phyloP scores from a whole-genome alignment of 371 early-diverging fungal species.

The Rhizopus sp. region DNA sequence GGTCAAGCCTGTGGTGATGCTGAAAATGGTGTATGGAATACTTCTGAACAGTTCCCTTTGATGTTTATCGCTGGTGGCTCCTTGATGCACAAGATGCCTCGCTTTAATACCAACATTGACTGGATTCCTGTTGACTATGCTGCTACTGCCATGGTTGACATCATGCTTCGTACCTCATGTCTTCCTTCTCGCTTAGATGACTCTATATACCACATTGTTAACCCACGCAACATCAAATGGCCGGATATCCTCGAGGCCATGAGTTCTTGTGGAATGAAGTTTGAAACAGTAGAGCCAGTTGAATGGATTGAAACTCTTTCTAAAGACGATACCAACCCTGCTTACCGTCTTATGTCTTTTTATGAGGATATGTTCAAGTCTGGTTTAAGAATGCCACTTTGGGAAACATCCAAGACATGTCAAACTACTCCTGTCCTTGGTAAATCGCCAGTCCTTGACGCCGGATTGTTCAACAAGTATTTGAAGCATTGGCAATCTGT shows the following conservation, averaged over 20 bases:
- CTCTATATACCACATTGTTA: conserved; percentile 40
- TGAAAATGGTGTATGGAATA: conserved; percentile 45
- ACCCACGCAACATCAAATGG: conserved; percentile 30
- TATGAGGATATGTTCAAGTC: conserved; percentile 27
- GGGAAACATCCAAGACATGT: conserved; percentile 23
- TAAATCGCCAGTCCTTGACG: conserved; percentile 15
- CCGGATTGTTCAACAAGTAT: conserved; percentile 14
- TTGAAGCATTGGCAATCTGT: conserved; percentile 22
- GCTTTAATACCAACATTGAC: conserved; percentile 25
- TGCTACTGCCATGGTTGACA: conserved; percentile 30
- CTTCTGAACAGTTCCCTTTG: conserved; percentile 39
- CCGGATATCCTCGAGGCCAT: conserved; percentile 23
- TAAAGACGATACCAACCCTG: conserved; percentile 38
- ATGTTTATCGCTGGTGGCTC: conserved; percentile 41
- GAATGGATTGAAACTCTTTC: conserved; percentile 34
- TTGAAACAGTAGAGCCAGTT: conserved; percentile 25
- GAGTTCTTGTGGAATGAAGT: conserved; percentile 26
- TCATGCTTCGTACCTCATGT: conserved; percentile 27
- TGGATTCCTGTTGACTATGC: conserved; percentile 45
- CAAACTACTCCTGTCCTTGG: conserved; percentile 6
- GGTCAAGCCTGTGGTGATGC: conserved; percentile 49
- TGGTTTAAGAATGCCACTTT: conserved; percentile 25
- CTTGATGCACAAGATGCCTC: conserved; percentile 33
- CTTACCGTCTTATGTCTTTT: conserved; percentile 32
- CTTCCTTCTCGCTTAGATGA: conserved; percentile 6